These are phyloP conservation scores for Helichrysum umbraculigerum DNA, from an alignment of 129 eudicot genomes.

Conservation along the genomic window DNA sequence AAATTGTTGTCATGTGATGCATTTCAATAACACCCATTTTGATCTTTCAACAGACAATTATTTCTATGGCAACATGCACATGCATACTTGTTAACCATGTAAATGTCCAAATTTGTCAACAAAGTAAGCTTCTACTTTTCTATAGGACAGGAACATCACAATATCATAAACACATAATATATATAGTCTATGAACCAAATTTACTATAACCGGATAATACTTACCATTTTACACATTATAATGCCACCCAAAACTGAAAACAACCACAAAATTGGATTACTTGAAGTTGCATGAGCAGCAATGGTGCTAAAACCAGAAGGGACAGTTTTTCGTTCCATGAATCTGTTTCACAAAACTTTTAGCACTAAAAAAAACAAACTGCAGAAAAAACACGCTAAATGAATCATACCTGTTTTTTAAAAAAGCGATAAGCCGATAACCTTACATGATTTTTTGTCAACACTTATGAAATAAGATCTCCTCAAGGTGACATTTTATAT, in stretches of 20 bases:
- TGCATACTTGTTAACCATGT: too few relatives aligned
- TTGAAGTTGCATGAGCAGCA: constrained; percentile 37
- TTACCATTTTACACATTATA: constrained; percentile 71
- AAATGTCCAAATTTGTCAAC: too few relatives aligned
- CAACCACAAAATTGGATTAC: constrained; percentile 49
- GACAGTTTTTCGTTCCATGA: constrained; percentile 23
- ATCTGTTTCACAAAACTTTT: background rate
- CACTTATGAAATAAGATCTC: background rate
- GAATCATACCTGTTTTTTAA: background rate
- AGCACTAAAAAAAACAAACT: constrained; percentile 5
- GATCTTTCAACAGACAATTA: too few relatives aligned
- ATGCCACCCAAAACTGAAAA: constrained; percentile 57
- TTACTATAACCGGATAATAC: background rate
- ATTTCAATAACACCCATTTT: too few relatives aligned
- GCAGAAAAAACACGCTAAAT: background rate
- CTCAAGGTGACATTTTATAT: background rate
- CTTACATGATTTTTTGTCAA: background rate
- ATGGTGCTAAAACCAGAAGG: constrained; percentile 30
- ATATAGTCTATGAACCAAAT: too few relatives aligned
- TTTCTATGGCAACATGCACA: too few relatives aligned
- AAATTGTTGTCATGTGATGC: too few relatives aligned
- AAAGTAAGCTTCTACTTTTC: too few relatives aligned
- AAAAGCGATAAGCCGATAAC: too few relatives aligned
- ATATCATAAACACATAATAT: too few relatives aligned
- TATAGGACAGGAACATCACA: too few relatives aligned